Percentiles rank a stretch among this genome's conserved stretches.
Conservation (phyloP, 306 rosid genomes). For the Notholithocarpus densiflorus region DNA sequence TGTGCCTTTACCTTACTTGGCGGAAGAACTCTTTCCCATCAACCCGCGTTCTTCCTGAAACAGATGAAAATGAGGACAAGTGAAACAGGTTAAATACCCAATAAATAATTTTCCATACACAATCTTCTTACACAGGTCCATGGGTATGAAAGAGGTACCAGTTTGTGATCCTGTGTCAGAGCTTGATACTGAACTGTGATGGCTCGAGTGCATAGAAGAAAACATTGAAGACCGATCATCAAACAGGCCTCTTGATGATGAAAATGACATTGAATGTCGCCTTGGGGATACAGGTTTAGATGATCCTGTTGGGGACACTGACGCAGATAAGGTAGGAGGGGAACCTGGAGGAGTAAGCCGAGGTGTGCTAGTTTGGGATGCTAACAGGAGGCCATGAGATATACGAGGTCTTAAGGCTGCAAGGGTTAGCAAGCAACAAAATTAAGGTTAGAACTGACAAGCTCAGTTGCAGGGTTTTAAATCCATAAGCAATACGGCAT, state of each 20-base stretch:
- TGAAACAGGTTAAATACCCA: neutral
- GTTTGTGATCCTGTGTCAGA: slow-evolving; percentile 53
- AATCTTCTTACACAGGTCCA: neutral
- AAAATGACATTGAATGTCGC: slow-evolving; percentile 68
- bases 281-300: slow-evolving; percentile 80
- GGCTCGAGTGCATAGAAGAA: slow-evolving; percentile 37
- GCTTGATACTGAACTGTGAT: slow-evolving; percentile 41
- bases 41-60: slow-evolving; percentile 74
- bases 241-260: slow-evolving; percentile 62
- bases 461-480: slow-evolving; percentile 12
- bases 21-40: slow-evolving; percentile 96
- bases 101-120: neutral
- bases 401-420: slow-evolving; percentile 49
- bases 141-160: slow-evolving; percentile 41
- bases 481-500: slow-evolving; percentile 14
- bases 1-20: slow-evolving; percentile 76
- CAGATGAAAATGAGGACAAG: slow-evolving; percentile 6
- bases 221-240: slow-evolving; percentile 57
- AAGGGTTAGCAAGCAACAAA: slow-evolving; percentile 12
- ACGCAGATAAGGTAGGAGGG: slow-evolving; percentile 68
- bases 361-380: slow-evolving; percentile 77
- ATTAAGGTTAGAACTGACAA: neutral
- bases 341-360: slow-evolving; percentile 73
- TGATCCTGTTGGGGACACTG: slow-evolving; percentile 72
- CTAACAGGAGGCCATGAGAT: slow-evolving; percentile 53